Conservation (phyloP, 1,284 basidiomycete genomes). For the Butyriboletus pseudospeciosus region DNA sequence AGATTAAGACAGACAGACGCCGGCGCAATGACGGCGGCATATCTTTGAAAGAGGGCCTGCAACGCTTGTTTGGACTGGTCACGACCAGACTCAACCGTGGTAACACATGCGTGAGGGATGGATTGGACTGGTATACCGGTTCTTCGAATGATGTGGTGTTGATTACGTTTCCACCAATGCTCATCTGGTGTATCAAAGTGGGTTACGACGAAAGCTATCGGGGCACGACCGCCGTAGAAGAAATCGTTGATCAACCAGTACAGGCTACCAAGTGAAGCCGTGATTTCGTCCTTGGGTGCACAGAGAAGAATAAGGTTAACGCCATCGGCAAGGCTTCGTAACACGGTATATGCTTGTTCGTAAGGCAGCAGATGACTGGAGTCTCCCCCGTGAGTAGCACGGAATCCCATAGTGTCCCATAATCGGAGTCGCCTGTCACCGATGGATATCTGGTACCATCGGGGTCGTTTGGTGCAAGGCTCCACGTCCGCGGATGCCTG, state of each 20-base stretch:
- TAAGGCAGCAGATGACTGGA: no score
- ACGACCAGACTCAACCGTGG: not conserved
- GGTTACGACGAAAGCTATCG: slow-evolving; percentile 30
- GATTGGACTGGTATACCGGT: not conserved
- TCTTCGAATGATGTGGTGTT: not conserved
- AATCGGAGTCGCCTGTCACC: no score
- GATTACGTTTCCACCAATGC: slow-evolving; percentile 10
- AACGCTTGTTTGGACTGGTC: not conserved
- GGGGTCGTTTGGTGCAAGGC: no score
- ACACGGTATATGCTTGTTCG: no score
- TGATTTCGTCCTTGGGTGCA: no score
- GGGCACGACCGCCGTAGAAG: slow-evolving; percentile 12
- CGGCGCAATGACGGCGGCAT: not conserved
- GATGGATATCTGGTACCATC: no score
- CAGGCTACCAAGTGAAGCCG: no score
- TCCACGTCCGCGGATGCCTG: no score
- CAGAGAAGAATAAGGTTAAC: no score
- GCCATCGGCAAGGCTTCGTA: no score
- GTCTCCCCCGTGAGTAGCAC: no score
- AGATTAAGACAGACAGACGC: not conserved
- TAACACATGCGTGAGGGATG: slow-evolving; percentile 4
- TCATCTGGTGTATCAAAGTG: slow-evolving; percentile 20
- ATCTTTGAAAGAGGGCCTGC: not conserved
- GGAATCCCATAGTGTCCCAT: no score
- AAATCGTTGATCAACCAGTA: not conserved